Evolutionary conservation across 805 yeast genomes (phyloP), one percentile per base, ranked within the genome.

Genomic region (Maudiozyma saulgeensis): DNA sequence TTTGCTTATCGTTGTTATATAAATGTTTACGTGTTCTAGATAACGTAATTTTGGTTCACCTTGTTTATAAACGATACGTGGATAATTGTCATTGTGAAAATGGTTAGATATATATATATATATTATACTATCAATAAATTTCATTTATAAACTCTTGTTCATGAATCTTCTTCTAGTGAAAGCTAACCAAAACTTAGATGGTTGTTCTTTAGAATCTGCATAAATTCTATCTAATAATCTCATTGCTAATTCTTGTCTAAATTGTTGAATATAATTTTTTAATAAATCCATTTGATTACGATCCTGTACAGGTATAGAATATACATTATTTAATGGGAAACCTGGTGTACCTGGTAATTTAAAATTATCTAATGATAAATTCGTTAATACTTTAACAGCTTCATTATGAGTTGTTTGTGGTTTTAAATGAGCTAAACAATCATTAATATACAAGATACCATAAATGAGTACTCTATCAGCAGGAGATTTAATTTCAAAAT

Each of bases 401-500:
- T 84, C 90, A 49, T 71, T 72, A 42, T 75, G 69, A 6, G 76
- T 66, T 8, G 78, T 73, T 21, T 72, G 62, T 43, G 74, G 64
- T 48, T 67, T 74, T 54, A 93, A 70, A 51, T 80, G 76, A 39
- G 82, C 74, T 51, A 93, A 73, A 68, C 96, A 87, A 62, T 88
- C 95, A 45, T 95, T 86, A 35, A 87, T 80, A 66, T 79, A 93
- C 51, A 93, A 72, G 48, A 93, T 93, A 19, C 99, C 99, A 66
- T 93, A 93, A 58, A 95, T 90, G 51, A 93, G 73, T 11, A 91
- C 78, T 56, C 99, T 77, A 66, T 93, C 99, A 3, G 96, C 84
- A 21, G 95, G 86, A 12, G 96, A 96, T 67, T 88, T 88, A 71
- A 93, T 90, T 70, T 93, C 99, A 66, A 93, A 93, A 74, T 93